Evolutionary conservation across 768 basidiomycete species (phyloP), one percentile per base, ranked within the genome.

Genomic region (Psilocybe sp.): DNA sequence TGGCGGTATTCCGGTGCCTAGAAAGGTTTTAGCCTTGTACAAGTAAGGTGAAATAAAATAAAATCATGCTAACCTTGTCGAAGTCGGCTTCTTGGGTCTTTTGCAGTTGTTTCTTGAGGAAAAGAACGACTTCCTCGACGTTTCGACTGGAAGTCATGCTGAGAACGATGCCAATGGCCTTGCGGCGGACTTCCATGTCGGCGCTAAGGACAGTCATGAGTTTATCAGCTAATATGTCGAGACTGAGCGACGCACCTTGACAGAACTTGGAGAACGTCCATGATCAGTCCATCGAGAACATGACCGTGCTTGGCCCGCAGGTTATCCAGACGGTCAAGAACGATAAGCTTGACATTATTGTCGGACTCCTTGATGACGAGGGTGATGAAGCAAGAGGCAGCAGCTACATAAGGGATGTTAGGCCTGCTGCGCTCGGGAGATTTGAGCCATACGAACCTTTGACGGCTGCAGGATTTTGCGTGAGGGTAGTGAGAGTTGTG

Each of bases 331-430:
- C 97, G 85, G 63, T 96, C 91, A 19, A 99, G 78, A 14, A 98
- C 96, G 51, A 98, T 98, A 40, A 98, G 80, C 69, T 98, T 98
- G 68, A 98, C 96, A 60, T 99, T 99, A 71, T 98, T 99, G 72
- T 98, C 96, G 1, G 94, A 92, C 69, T 98, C 96, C 70, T 95
- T 96, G 66, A 88, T 77, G 52, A 94, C 85, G 40, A 98, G 82
- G 56, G 82, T 89, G 60, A 97, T 91, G 55, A 96, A 84, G 56
- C 82, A 89, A 8, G 85, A 81, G 3, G 94, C 95, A 42, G 94
- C 89, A 54, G 96, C 95, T 96, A 32, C 18, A 12, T 10, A 51
- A 56, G 47, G 16, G 40, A 46, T 36, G 16, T 34, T 18, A 47
- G 47, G 19, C 51, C 9, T 9, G 1, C 10, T 20, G 33, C 14